A percentile compares a stretch with the other conserved stretches of the same genome.
phyloP scores from a whole-genome alignment of 495 filamentous ascomycete species.

The Letharia columbiana region DNA sequence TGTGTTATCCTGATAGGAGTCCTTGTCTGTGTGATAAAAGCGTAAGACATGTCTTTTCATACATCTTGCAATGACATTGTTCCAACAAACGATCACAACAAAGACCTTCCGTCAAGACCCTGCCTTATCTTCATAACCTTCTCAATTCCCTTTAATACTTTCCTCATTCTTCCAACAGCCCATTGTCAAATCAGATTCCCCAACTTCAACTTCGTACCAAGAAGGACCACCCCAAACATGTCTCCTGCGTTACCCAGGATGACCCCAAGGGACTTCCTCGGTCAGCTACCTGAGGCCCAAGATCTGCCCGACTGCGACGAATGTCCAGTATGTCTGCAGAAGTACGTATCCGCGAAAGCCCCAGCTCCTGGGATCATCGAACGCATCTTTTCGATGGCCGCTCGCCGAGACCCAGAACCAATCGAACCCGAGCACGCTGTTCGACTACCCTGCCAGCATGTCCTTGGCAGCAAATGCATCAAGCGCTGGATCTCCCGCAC shows the following conservation, averaged over 20 bases:
- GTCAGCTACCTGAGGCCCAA: background rate
- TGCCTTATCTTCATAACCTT: background rate
- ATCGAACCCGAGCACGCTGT: background rate
- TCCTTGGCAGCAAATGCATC: background rate
- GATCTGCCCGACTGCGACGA: background rate
- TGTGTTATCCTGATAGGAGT: too few relatives aligned
- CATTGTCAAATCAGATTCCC: background rate
- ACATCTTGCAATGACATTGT: too few relatives aligned
- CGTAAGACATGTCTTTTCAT: too few relatives aligned
- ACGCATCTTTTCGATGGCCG: background rate
- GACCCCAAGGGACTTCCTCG: background rate
- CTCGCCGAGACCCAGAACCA: background rate
- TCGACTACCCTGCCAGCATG: constrained; percentile 1
- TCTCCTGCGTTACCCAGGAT: background rate
- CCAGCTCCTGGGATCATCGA: background rate
- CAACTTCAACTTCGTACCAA: background rate
- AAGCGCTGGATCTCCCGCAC: background rate
- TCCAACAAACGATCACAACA: background rate
- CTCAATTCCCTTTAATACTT: background rate
- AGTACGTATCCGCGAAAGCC: background rate
- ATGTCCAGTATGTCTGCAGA: background rate
- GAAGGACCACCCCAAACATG: background rate
- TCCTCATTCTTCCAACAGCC: background rate
- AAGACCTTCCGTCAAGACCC: background rate
- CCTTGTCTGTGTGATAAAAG: too few relatives aligned